Conservation (phyloP, 2,329 filamentous ascomycete genomes). For the Diaporthe sp. region DNA sequence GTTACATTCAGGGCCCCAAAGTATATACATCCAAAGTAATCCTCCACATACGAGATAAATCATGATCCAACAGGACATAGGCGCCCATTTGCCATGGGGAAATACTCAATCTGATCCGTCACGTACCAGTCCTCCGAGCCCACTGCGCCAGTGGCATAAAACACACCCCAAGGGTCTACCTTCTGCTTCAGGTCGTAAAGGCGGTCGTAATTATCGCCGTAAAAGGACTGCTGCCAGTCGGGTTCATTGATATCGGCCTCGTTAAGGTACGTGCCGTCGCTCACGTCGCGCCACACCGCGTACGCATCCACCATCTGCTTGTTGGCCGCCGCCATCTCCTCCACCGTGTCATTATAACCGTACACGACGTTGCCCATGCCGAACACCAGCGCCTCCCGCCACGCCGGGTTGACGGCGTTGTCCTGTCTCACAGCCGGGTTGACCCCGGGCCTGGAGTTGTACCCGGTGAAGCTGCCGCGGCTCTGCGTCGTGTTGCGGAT, state of each 20-base stretch:
- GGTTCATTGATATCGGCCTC: constrained; percentile 37
- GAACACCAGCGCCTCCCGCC: constrained; percentile 58
- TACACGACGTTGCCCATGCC: constrained; percentile 49
- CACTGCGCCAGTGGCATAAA: constrained; percentile 38
- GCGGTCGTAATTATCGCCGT: constrained; percentile 40
- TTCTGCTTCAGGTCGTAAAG: constrained; percentile 40
- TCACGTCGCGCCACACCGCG: constrained; percentile 47
- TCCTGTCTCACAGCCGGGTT: constrained; percentile 48
- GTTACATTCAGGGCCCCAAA: background rate
- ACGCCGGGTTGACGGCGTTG: constrained; percentile 63
- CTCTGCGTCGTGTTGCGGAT: constrained; percentile 44
- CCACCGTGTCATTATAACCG: background rate
- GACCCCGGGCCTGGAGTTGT: constrained; percentile 46
- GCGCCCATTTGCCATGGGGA: constrained; percentile 32
- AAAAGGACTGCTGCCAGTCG: constrained; percentile 42
- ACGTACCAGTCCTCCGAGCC: constrained; percentile 38
- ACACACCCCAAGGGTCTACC: constrained; percentile 40
- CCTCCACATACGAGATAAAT: rapidly evolving
- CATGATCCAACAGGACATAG: constrained; percentile 20
- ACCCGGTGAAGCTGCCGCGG: constrained; percentile 49
- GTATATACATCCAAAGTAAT: background rate
- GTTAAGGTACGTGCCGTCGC: constrained; percentile 39
- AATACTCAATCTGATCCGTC: constrained; percentile 36
- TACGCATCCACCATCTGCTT: constrained; percentile 43
- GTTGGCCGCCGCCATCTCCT: constrained; percentile 44